Percentiles rank a stretch among this genome's conserved stretches.
phyloP scores from a whole-genome alignment of 2,329 filamentous ascomycete genomes.

The Nemania sp. region DNA sequence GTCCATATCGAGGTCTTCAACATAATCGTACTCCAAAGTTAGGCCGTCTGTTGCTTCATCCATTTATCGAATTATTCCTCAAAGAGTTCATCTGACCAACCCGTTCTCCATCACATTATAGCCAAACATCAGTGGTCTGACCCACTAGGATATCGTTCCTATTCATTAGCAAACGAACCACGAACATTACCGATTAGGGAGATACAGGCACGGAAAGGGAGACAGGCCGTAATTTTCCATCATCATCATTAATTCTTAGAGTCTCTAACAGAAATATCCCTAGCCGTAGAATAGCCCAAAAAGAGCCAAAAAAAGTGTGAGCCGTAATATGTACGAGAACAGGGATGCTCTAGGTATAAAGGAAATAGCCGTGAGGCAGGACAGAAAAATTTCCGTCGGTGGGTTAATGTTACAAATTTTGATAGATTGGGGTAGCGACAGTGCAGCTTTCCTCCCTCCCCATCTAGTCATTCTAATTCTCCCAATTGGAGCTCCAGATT shows the following conservation, averaged over 20 bases:
- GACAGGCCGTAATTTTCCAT: slow-evolving; percentile 3
- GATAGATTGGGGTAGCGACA: slow-evolving; percentile 4
- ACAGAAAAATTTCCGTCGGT: slow-evolving; percentile 6
- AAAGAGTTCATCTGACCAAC: too few relatives aligned
- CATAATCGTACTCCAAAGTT: too few relatives aligned
- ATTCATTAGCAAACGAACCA: neutral
- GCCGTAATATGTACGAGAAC: slow-evolving; percentile 25
- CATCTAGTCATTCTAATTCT: slow-evolving; percentile 12
- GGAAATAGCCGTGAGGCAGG: slow-evolving; percentile 18
- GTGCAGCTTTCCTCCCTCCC: slow-evolving; percentile 18
- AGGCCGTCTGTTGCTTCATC: too few relatives aligned
- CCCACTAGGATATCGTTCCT: neutral
- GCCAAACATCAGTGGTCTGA: too few relatives aligned
- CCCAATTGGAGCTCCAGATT: neutral
- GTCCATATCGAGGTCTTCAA: too few relatives aligned
- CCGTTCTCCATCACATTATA: too few relatives aligned
- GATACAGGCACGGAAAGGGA: neutral
- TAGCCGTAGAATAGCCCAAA: slow-evolving; percentile 24
- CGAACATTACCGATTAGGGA: neutral
- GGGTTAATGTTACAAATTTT: slow-evolving; percentile 13
- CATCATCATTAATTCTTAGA: slow-evolving; percentile 29
- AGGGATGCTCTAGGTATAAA: neutral
- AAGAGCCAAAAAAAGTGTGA: slow-evolving; percentile 5
- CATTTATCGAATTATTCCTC: too few relatives aligned
- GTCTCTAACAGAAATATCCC: slow-evolving; percentile 26